Evolutionary conservation across 2,329 filamentous ascomycete genomes (phyloP), one percentile per base, ranked within the genome.

Genomic region (Penicillium sp.): DNA sequence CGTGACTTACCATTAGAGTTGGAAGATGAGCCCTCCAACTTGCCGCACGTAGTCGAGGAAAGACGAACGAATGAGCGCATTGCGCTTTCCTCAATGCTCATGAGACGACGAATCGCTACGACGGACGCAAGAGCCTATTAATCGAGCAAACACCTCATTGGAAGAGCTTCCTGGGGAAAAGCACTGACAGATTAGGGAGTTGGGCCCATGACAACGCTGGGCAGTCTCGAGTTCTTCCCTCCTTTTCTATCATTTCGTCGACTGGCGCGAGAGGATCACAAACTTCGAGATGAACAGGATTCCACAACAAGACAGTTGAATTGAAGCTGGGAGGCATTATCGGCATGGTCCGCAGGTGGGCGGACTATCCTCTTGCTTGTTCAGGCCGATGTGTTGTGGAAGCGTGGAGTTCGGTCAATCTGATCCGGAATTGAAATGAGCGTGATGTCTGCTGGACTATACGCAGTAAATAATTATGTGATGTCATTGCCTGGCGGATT

Each of bases 241-340:
- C n/a, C n/a, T n/a, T 0, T 87, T 87, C 53, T 71, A 79, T 56
- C 80, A 81, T 0, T 80, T 88, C 41, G 80, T 87, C 34, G 83
- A 88, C 65, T 77, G 84, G 28, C 88, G 83, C 82, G 69, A 74
- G 1, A 60, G 70, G 6, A 73, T 83, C 31, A 57, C 64, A 62
- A 68, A 3, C 72, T 74, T 19, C 67, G 73, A 36, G 61, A 75
- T 9, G 70, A 73, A 28, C 58, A 72, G 7, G 61, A 68, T 1
- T 77, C 81, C 46, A n/a, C n/a, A n/a, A n/a, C n/a, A n/a, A 58
- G 0, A 60, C 62, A 0, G 72, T 80, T 4, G 77, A 80, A 53
- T 52, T 58, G 0, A 70, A 68, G n/a, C 68, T 80, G 7, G 68
- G 73, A 33, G 64, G 71, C 31, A 72, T 79, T 14, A 63, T 78